A percentile compares a stretch with the other conserved stretches of the same genome.
Conservation (phyloP, 1,139 yeast species). For the Zygoascus sp. region DNA sequence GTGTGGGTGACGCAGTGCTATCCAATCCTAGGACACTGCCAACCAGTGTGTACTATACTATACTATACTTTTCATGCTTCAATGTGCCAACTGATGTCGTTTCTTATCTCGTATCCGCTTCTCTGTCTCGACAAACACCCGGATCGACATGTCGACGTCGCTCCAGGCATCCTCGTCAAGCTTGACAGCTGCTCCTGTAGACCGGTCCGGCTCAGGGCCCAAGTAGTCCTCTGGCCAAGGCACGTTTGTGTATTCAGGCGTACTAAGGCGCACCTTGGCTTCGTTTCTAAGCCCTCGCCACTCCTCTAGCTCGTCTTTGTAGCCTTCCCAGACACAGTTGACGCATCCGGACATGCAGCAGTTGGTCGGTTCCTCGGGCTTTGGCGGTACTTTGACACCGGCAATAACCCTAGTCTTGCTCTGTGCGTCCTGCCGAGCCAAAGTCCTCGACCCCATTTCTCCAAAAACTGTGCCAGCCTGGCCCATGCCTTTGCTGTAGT, state of each 20-base stretch:
- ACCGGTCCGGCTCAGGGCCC: slow-evolving; percentile 59
- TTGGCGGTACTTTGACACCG: slow-evolving; percentile 72
- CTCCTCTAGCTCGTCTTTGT: slow-evolving; percentile 77
- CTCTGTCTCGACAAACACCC: slow-evolving; percentile 82
- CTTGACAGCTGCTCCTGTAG: slow-evolving; percentile 14
- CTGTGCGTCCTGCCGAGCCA: slow-evolving; percentile 30
- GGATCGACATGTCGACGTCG: slow-evolving; percentile 68
- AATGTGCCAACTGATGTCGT: slow-evolving; percentile 15
- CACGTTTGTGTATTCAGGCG: slow-evolving; percentile 24
- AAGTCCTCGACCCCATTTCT: slow-evolving; percentile 36
- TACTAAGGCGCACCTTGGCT: slow-evolving; percentile 54
- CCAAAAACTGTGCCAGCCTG: slow-evolving; percentile 33
- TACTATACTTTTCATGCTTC: slow-evolving; percentile 11
- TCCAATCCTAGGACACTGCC: neutral
- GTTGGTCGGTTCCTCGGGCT: slow-evolving; percentile 86
- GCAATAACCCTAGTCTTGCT: slow-evolving; percentile 42
- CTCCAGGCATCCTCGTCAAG: slow-evolving; percentile 52
- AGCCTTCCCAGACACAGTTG: slow-evolving; percentile 94
- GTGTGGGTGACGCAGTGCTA: slow-evolving; percentile 5
- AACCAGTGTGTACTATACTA: no score
- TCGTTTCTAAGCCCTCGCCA: slow-evolving; percentile 60
- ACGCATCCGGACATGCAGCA: slow-evolving; percentile 98
- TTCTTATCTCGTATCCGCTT: slow-evolving; percentile 49
- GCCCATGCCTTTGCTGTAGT: slow-evolving; percentile 1
- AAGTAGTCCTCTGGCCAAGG: slow-evolving; percentile 74